phyloP scores from a whole-genome alignment of 176 grass and related monocot genomes.

The Eragrostis nindensis region DNA sequence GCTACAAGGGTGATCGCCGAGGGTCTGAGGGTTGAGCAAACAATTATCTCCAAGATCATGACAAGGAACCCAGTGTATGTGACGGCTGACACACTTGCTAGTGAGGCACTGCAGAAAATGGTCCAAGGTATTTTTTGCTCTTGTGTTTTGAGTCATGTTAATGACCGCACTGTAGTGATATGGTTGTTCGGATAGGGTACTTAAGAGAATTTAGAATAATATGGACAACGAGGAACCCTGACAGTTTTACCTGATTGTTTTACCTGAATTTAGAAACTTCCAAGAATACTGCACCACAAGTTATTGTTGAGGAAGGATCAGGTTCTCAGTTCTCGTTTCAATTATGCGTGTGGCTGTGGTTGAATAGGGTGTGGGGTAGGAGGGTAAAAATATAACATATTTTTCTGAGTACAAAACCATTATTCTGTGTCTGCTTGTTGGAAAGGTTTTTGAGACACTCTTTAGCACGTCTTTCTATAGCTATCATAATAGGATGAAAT shows the following conservation, averaged over 20 bases:
- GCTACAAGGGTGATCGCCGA: conserved; percentile 82
- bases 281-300: conserved; percentile 5
- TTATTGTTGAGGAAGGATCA: conserved; percentile 16
- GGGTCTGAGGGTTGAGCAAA: conserved; percentile 83
- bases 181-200: neutral
- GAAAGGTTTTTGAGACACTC: neutral
- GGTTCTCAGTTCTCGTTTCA: neutral
- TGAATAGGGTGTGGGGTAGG: neutral
- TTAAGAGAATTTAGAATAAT: neutral
- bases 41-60: conserved; percentile 91
- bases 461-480: conserved; percentile 2
- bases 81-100: conserved; percentile 74
- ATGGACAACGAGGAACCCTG: neutral
- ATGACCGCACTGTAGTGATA: neutral
- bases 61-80: conserved; percentile 79
- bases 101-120: conserved; percentile 96
- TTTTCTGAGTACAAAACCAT: neutral
- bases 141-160: conserved; percentile 8
- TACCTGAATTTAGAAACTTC: neutral
- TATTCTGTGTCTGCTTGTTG: conserved; percentile 18
- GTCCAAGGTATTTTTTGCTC: conserved; percentile 66
- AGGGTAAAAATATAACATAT: neutral
- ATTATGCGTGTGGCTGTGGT: neutral
- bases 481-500: neutral
- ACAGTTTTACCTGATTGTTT: no score